Evolutionary conservation across 768 basidiomycete species (phyloP).

Genomic region (Mycena vulgaris): DNA sequence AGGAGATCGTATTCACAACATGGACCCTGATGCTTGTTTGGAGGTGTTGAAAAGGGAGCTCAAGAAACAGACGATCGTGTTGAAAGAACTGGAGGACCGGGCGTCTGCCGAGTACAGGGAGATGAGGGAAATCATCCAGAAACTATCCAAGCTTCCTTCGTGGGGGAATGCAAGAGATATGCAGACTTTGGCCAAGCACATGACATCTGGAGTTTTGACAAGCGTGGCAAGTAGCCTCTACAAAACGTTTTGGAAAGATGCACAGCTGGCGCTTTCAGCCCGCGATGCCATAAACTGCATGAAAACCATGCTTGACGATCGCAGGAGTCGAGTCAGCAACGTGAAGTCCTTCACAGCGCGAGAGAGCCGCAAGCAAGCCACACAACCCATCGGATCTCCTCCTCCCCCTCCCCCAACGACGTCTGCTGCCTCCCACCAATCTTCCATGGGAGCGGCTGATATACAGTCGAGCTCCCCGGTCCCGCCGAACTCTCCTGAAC

Average conservation of each 20-base stretch:
- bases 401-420: not conserved
- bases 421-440: not conserved
- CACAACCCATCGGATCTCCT: not conserved
- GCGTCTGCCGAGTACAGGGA: constrained; percentile 14
- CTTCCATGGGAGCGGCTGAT: not conserved
- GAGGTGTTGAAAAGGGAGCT: constrained; percentile 64
- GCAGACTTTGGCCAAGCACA: constrained; percentile 57
- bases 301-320: constrained; percentile 10
- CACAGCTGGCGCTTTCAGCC: constrained; percentile 1
- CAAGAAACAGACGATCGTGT: constrained; percentile 55
- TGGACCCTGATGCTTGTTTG: constrained; percentile 65
- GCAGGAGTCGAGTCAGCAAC: constrained; percentile 6
- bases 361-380: not conserved
- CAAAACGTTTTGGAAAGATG: constrained; percentile 11
- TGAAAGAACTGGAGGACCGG: constrained; percentile 49
- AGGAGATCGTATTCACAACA: constrained; percentile 71
- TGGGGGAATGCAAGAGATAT: constrained; percentile 83
- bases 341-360: not conserved
- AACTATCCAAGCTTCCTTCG: constrained; percentile 61
- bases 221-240: not conserved
- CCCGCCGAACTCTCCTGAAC: not conserved
- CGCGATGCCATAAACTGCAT: constrained; percentile 14
- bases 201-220: not conserved
- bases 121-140: constrained; percentile 56
- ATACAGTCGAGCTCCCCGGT: not conserved